These are phyloP conservation scores for Combretum micranthum DNA, from an alignment of 345 rosid genomes.

Conservation along the genomic window DNA sequence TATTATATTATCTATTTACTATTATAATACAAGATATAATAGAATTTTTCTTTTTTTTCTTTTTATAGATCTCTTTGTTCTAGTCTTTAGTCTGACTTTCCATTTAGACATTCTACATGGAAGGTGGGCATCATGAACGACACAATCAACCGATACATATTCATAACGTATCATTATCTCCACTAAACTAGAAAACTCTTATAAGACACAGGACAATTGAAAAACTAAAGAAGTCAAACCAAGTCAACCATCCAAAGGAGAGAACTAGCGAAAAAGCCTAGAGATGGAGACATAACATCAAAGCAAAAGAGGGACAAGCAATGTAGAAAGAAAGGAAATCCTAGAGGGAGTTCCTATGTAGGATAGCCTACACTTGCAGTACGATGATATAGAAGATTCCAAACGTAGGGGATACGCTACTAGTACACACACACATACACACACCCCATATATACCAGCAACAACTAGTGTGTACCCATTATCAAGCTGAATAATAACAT, in stretches of 20 bases:
- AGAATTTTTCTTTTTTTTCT: no score
- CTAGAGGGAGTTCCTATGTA: constrained; percentile 22
- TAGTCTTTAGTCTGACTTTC: no score
- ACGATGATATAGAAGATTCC: constrained; percentile 40
- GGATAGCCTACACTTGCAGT: constrained; percentile 31
- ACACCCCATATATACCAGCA: no score
- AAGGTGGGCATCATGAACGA: no score
- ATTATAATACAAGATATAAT: no score
- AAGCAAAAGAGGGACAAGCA: neutral
- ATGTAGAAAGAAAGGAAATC: constrained; percentile 6
- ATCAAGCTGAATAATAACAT: no score
- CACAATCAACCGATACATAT: constrained; percentile 5
- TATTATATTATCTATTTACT: no score
- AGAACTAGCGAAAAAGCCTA: constrained; percentile 11
- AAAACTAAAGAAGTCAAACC: neutral
- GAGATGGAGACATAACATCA: constrained; percentile 4
- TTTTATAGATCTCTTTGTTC: no score
- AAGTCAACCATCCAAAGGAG: neutral
- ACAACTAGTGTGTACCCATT: no score
- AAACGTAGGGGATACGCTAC: constrained; percentile 45
- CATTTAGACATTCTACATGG: no score
- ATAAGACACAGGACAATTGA: neutral
- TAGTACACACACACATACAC: no score
- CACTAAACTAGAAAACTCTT: neutral
- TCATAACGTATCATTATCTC: neutral